These are phyloP conservation scores for Salix udensis DNA, from an alignment of 345 rosid species.

Conservation along the genomic window DNA sequence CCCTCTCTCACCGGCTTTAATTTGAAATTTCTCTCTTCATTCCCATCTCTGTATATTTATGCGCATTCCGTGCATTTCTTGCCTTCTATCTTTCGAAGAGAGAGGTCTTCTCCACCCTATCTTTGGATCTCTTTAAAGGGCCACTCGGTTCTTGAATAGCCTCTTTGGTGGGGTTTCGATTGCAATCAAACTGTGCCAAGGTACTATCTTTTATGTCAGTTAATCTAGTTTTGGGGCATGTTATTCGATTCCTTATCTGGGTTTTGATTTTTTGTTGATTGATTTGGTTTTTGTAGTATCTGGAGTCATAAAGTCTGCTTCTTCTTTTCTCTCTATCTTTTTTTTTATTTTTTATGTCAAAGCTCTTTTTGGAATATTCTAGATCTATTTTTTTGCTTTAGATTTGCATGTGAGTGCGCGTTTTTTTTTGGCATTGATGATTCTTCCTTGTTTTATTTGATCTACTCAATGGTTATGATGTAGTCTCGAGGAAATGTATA, in stretches of 20 bases:
- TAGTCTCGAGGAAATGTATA: neutral
- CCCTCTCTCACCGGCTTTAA: neutral
- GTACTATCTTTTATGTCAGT: neutral
- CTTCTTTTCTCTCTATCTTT: neutral
- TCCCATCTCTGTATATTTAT: neutral
- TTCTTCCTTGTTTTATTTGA: neutral
- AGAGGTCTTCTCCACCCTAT: neutral
- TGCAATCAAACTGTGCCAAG: neutral
- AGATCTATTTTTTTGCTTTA: slow-evolving; percentile 3
- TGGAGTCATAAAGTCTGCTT: slow-evolving; percentile 1
- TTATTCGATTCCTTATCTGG: neutral
- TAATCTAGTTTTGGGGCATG: neutral
- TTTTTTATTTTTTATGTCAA: neutral
- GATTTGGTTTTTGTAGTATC: neutral
- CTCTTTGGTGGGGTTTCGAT: neutral
- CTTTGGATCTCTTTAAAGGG: neutral
- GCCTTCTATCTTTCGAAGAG: neutral
- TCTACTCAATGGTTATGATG: neutral
- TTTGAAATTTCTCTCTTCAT: slow-evolving; percentile 8
- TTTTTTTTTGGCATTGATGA: neutral
- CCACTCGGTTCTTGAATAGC: neutral
- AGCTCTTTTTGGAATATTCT: slow-evolving; percentile 17
- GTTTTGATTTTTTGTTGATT: neutral
- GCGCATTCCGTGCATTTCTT: slow-evolving; percentile 14
- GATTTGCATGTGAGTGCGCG: slow-evolving; percentile 5